phyloP scores from a whole-genome alignment of 495 filamentous ascomycete genomes.

The Talaromyces thailandensis region DNA sequence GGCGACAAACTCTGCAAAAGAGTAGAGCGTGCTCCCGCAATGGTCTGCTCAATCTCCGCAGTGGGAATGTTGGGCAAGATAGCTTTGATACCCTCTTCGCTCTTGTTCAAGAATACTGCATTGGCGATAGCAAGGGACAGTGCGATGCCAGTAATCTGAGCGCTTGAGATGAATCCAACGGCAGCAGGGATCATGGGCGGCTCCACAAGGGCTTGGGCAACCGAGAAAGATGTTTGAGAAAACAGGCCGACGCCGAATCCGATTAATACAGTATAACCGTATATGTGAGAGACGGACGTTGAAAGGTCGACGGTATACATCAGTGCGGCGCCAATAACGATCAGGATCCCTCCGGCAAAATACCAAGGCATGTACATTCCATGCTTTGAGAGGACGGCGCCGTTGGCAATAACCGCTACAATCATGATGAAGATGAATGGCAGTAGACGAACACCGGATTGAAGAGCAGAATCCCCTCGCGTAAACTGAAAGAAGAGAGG shows the following conservation, averaged over 20 bases:
- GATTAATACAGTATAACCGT: constrained; percentile 37
- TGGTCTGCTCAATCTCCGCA: constrained; percentile 3
- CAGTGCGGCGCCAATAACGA: constrained; percentile 34
- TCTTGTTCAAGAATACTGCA: background rate
- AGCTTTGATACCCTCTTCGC: background rate
- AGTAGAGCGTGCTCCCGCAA: constrained; percentile 5
- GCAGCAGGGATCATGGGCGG: background rate
- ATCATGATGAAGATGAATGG: constrained; percentile 22
- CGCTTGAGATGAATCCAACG: constrained; percentile 4
- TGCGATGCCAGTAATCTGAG: background rate
- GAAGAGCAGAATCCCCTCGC: constrained; percentile 20
- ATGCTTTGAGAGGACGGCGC: constrained; percentile 11
- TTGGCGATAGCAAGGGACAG: constrained; percentile 2
- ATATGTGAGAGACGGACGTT: constrained; percentile 31
- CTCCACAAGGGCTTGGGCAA: background rate
- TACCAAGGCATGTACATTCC: constrained; percentile 49
- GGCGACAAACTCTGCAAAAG: background rate
- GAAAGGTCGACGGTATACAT: constrained; percentile 32
- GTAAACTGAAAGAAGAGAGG: constrained; percentile 43
- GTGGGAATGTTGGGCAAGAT: background rate
- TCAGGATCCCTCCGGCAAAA: constrained; percentile 31
- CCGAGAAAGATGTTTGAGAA: constrained; percentile 2
- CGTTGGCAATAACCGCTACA: constrained; percentile 21
- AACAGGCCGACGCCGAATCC: background rate
- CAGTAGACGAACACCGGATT: constrained; percentile 30